Percentiles rank a stretch among this genome's conserved stretches.
Conservation (phyloP, 208 protist genomes). For the Acanthamoeba polyphaga region DNA sequence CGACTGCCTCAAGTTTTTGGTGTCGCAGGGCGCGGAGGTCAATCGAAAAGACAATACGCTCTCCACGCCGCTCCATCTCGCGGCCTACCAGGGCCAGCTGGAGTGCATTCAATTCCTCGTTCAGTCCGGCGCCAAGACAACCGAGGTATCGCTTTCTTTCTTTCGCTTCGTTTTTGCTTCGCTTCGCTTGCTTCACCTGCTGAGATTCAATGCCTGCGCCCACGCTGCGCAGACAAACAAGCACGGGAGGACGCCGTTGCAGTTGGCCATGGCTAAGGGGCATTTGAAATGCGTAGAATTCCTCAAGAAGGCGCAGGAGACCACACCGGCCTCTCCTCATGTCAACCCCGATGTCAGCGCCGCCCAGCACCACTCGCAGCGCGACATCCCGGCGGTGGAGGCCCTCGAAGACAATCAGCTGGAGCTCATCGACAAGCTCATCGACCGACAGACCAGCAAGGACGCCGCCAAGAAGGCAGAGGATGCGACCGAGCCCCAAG, state of each 20-base stretch:
- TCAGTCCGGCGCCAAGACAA: not conserved
- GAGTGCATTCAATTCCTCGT: not conserved
- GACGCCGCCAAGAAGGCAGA: not conserved
- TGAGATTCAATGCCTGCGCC: not conserved
- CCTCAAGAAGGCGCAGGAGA: not conserved
- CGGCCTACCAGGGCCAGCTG: conserved; percentile 8
- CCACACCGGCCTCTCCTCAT: not conserved
- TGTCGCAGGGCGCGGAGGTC: not conserved
- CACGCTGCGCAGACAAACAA: not conserved
- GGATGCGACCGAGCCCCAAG: not conserved
- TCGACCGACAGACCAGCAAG: not conserved
- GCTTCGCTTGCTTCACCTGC: too few species aligned
- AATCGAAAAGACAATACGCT: not conserved
- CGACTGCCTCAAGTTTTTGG: not conserved
- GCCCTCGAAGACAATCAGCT: not conserved
- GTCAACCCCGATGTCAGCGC: not conserved
- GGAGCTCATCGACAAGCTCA: not conserved
- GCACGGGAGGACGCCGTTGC: not conserved
- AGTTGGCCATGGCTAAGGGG: not conserved
- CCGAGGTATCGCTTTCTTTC: not conserved
- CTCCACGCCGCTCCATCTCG: not conserved
- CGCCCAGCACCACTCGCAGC: not conserved
- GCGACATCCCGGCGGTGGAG: not conserved
- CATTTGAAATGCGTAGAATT: not conserved
- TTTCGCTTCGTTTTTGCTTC: not conserved